Percentiles rank a stretch among this genome's conserved stretches.
phyloP scores from a whole-genome alignment of 371 early-diverging fungal species.

The Dichotomocladium elegans region DNA sequence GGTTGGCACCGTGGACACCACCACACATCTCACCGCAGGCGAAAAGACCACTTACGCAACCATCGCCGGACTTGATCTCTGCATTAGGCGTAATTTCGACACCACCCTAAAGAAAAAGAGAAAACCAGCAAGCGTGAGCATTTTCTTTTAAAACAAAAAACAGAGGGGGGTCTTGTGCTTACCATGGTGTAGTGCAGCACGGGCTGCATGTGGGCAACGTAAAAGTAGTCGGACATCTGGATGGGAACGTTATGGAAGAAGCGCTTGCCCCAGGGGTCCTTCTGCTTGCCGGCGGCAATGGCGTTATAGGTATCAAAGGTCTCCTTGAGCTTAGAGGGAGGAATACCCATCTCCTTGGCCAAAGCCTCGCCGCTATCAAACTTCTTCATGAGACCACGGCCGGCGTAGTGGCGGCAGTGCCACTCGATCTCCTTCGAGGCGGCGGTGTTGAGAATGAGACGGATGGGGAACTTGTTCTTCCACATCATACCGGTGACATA shows the following conservation, averaged over 20 bases:
- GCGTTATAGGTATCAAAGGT: conserved; percentile 82
- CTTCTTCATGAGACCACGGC: conserved; percentile 85
- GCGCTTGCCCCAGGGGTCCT: conserved; percentile 89
- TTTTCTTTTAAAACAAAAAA: neutral
- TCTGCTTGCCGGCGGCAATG: conserved; percentile 67
- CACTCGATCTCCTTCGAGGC: conserved; percentile 89
- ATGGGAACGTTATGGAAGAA: conserved; percentile 84
- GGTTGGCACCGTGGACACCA: conserved; percentile 55
- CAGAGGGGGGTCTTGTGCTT: conserved; percentile 6
- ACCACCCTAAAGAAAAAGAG: conserved; percentile 65
- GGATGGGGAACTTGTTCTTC: conserved; percentile 82
- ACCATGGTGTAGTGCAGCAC: conserved; percentile 95
- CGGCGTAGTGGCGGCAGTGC: conserved; percentile 93
- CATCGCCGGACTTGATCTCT: conserved; percentile 62
- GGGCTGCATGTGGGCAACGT: conserved; percentile 88
- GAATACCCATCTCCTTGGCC: conserved; percentile 80
- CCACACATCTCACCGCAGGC: conserved; percentile 90
- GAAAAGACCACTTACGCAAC: conserved; percentile 78
- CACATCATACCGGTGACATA: conserved; percentile 83
- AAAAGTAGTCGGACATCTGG: conserved; percentile 68
- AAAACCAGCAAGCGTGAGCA: neutral
- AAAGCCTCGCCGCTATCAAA: conserved; percentile 72
- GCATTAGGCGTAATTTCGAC: conserved; percentile 82
- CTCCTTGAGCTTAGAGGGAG: conserved; percentile 60
- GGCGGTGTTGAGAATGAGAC: conserved; percentile 80